phyloP scores from a whole-genome alignment of 2,329 filamentous ascomycete genomes.

The Monilinia fructicola region DNA sequence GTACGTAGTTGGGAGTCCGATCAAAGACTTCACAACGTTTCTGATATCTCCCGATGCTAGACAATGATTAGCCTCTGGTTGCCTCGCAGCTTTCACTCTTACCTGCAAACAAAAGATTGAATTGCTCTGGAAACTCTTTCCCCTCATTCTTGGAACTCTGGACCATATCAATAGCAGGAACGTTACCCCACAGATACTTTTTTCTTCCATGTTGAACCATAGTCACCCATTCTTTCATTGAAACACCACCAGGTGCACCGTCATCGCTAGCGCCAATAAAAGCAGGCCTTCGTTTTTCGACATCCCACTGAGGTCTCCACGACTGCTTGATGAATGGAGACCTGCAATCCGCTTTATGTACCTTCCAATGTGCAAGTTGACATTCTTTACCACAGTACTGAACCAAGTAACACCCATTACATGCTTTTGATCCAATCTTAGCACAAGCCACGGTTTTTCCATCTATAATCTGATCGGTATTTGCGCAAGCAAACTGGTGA shows the following conservation, averaged over 20 bases:
- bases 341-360: conserved; percentile 18
- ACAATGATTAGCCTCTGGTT: not conserved
- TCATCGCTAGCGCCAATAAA: conserved; percentile 31
- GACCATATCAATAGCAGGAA: conserved; percentile 19
- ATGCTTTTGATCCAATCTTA: not conserved
- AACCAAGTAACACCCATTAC: conserved; percentile 18
- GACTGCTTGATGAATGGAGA: conserved; percentile 16
- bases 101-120: conserved; percentile 19
- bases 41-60: conserved; percentile 45
- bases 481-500: conserved; percentile 1
- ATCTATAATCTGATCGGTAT: not conserved
- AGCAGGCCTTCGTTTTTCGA: not conserved
- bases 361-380: conserved; percentile 10
- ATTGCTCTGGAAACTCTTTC: not conserved
- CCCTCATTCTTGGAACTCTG: conserved; percentile 10
- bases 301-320: conserved; percentile 13
- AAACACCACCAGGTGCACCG: no score
- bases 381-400: conserved; percentile 42
- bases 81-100: not conserved
- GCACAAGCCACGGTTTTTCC: not conserved
- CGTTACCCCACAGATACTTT: conserved; percentile 22
- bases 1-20: not conserved
- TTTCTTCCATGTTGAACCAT: not conserved
- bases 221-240: not conserved
- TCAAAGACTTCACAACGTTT: conserved; percentile 43